Base-by-base conservation (phyloP, 2,329 filamentous ascomycete species). In the Onygena corvina region DNA sequence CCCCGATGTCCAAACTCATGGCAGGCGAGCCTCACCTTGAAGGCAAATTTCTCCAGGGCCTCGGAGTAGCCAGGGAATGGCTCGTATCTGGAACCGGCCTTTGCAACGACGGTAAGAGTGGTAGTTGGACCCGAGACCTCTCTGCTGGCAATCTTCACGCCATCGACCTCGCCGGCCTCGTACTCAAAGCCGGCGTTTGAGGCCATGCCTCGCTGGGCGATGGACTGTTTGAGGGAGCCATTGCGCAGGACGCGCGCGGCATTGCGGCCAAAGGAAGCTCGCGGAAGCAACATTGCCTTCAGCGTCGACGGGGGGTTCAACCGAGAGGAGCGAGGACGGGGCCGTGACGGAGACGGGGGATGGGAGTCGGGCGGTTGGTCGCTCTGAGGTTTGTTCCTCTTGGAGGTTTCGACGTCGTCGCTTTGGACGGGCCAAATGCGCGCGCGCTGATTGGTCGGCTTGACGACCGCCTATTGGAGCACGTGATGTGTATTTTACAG, bases 71-170 rank as follows among this genome's bases (percentile, higher is more conserved):
- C 92, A 55, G 92, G 92, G 58, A 85, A 76, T 56, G 86, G 79
- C 75, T 98, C 83, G 71, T 90, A 96, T 69, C 92, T 79, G 56
- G 90, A 93, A 63, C 92, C 92, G 56, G 88, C 92, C 76, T 94
- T 94, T 59, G 89, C 81, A 66, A 98, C 86, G 57, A 98, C 71
- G 50, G 89, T 88, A 58, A 98, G 77, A 64, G 87, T 93, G 54
- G 89, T 88, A 54, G 90, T 94, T 58, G 88, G 86, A 56, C 87
- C 86, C 56, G 85, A 79, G 63, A 86, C 76, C 70, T 96, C 89
- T 74, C 90, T 82, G 73, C 86, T 86, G 65, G 90, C 89, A 61
- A 93, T 79, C 77, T 94, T 95, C 71, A 96, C 75, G 64, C 90
- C 90, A 67, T 81, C 79, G 68, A 85, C 79, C 70, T 94, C 85